A percentile compares a stretch with the other conserved stretches of the same genome.
phyloP scores from a whole-genome alignment of 805 yeast species.

The Kodamaea kakaduensis region DNA sequence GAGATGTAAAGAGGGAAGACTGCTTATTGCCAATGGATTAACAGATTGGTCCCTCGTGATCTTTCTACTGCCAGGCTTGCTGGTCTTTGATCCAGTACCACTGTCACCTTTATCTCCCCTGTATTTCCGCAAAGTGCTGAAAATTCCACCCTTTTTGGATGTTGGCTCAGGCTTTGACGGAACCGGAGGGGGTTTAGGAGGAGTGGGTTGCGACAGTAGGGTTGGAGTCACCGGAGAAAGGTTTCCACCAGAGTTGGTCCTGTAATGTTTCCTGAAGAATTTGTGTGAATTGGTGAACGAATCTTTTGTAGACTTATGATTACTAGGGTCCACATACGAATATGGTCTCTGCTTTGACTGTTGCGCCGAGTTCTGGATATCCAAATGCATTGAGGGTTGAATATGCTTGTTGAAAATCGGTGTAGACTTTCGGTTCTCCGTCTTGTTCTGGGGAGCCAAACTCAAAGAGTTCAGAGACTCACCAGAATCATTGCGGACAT shows the following conservation, averaged over 20 bases:
- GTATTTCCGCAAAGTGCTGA: constrained; percentile 38
- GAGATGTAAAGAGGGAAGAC: no score
- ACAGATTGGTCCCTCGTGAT: no score
- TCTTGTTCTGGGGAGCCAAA: constrained; percentile 13
- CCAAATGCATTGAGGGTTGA: constrained; percentile 15
- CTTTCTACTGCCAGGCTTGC: background rate
- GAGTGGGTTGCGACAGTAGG: constrained; percentile 14
- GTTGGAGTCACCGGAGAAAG: constrained; percentile 9
- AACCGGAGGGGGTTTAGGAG: background rate
- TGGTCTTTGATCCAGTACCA: background rate
- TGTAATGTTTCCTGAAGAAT: constrained; percentile 60
- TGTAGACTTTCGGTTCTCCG: constrained; percentile 31
- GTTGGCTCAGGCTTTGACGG: constrained; percentile 1
- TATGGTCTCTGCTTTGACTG: constrained; percentile 31
- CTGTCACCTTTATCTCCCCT: constrained; percentile 39
- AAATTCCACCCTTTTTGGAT: constrained; percentile 29
- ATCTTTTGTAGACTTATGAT: constrained; percentile 19
- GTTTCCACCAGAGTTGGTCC: constrained; percentile 47
- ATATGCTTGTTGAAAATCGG: constrained; percentile 26
- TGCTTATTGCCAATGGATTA: no score
- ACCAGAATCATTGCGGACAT: constrained; percentile 15
- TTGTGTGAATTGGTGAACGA: constrained; percentile 23
- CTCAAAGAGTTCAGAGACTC: constrained; percentile 17
- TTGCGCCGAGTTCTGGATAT: constrained; percentile 8
- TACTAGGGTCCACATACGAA: constrained; percentile 34